These are phyloP conservation scores for Acacia pycnantha DNA, from an alignment of 331 rosid genomes.

Conservation along the genomic window DNA sequence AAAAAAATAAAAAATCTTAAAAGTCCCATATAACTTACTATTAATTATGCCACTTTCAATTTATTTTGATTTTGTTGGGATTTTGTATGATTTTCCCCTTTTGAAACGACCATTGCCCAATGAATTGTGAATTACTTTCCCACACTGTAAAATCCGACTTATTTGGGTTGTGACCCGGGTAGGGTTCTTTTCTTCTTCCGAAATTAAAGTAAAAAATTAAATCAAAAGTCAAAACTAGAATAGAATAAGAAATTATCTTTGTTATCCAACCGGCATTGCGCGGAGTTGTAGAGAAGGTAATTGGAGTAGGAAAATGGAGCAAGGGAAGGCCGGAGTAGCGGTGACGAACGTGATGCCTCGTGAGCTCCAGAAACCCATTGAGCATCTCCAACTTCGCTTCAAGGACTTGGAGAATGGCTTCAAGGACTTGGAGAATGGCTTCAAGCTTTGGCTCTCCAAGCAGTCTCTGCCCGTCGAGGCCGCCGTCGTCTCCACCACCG, in stretches of 20 bases:
- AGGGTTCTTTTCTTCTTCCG: not conserved
- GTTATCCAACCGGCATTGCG: not conserved
- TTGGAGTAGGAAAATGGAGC: not conserved
- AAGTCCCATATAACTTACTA: too few relatives aligned
- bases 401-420: slow-evolving; percentile 5
- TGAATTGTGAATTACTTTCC: too few relatives aligned
- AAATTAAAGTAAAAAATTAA: not conserved
- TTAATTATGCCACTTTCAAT: too few relatives aligned
- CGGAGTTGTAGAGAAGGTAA: not conserved
- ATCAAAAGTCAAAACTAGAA: not conserved
- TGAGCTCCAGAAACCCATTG: not conserved
- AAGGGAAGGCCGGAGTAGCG: not conserved
- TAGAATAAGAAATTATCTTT: not conserved
- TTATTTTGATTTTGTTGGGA: too few relatives aligned
- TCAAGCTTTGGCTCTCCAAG: slow-evolving; percentile 2
- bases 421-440: slow-evolving; percentile 9
- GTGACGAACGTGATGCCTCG: not conserved
- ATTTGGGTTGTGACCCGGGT: not conserved
- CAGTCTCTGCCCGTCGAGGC: slow-evolving; percentile 5
- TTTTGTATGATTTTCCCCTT: too few relatives aligned
- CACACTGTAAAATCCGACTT: not conserved
- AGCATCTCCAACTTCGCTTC: not conserved
- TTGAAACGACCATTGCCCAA: too few relatives aligned
- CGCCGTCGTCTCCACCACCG: slow-evolving; percentile 8
- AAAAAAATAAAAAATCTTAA: too few relatives aligned